Evolutionary conservation across 192 early-diverging fungal species (phyloP).

Genomic region (Coemansia asiatica): DNA sequence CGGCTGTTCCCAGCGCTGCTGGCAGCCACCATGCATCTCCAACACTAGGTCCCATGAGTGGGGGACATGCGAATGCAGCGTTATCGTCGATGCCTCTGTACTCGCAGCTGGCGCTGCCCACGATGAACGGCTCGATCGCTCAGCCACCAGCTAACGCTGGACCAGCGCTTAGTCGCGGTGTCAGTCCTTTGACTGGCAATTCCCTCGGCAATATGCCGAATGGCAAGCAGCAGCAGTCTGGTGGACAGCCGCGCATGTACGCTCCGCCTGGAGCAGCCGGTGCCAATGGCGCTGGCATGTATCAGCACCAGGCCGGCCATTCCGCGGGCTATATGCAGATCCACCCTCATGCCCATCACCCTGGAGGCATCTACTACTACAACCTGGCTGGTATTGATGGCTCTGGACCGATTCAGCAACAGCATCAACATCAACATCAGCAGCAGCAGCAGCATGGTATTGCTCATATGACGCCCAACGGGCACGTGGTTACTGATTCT

Average conservation of each 20-base stretch:
- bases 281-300: conserved; percentile 8
- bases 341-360: conserved; percentile 18
- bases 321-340: conserved; percentile 16
- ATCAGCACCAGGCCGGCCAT: conserved; percentile 5
- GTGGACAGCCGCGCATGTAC: conserved; percentile 19
- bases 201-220: background rate
- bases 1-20: conserved; percentile 45
- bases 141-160: conserved; percentile 11
- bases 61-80: conserved; percentile 27
- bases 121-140: conserved; percentile 2
- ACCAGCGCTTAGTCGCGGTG: conserved; percentile 31
- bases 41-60: conserved; percentile 42
- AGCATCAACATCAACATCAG: conserved; percentile 12
- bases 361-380: conserved; percentile 41
- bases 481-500: conserved; percentile 5
- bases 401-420: conserved; percentile 2
- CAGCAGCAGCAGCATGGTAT: conserved; percentile 16
- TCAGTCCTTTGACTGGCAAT: conserved; percentile 30
- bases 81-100: conserved; percentile 43
- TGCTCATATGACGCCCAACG: conserved; percentile 26
- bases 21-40: conserved; percentile 53
- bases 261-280: conserved; percentile 3
- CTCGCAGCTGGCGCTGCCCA: conserved; percentile 14
- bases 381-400: conserved; percentile 36
- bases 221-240: conserved; percentile 1